Percentiles rank a stretch among this genome's conserved stretches.
Evolutionary conservation across 192 early-diverging fungal genomes (phyloP).

Genomic region (Lobulomyces angularis): DNA sequence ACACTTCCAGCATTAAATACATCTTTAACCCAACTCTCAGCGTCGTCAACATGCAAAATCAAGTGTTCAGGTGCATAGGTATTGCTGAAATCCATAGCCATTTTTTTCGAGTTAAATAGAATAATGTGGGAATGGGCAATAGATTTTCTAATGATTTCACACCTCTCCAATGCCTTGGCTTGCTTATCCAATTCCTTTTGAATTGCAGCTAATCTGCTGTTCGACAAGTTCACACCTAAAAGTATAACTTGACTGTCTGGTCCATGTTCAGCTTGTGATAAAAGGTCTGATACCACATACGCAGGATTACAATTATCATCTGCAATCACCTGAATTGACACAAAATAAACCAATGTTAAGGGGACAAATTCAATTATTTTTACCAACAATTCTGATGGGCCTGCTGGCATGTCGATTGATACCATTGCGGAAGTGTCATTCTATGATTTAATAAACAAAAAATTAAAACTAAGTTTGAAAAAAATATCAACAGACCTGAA

Average conservation of each 20-base stretch:
- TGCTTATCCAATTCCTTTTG: constrained; percentile 71
- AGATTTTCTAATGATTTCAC: constrained; percentile 74
- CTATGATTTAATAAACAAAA: constrained; percentile 18
- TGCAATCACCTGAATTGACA: constrained; percentile 56
- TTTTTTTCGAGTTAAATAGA: constrained; percentile 50
- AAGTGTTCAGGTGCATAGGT: constrained; percentile 96
- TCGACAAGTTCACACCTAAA: constrained; percentile 62
- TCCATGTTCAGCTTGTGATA: constrained; percentile 97
- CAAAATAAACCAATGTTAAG: too few species aligned
- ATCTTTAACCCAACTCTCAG: constrained; percentile 43
- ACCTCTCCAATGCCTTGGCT: constrained; percentile 71
- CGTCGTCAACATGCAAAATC: constrained; percentile 80
- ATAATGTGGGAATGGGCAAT: constrained; percentile 80
- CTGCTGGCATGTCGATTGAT: constrained; percentile 98
- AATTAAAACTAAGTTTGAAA: neutral
- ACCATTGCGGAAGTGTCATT: constrained; percentile 88
- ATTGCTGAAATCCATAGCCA: constrained; percentile 87
- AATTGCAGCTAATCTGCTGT: constrained; percentile 58
- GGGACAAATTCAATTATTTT: too few species aligned
- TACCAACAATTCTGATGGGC: constrained; percentile 94
- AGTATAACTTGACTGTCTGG: constrained; percentile 91
- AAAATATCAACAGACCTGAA: constrained; percentile 40
- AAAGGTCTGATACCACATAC: constrained; percentile 89
- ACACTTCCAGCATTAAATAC: constrained; percentile 89
- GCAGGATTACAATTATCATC: constrained; percentile 70